A percentile compares a stretch with the other conserved stretches of the same genome.
Evolutionary conservation across 2,329 filamentous ascomycete genomes (phyloP).

Genomic region (Fusarium lyarnte): DNA sequence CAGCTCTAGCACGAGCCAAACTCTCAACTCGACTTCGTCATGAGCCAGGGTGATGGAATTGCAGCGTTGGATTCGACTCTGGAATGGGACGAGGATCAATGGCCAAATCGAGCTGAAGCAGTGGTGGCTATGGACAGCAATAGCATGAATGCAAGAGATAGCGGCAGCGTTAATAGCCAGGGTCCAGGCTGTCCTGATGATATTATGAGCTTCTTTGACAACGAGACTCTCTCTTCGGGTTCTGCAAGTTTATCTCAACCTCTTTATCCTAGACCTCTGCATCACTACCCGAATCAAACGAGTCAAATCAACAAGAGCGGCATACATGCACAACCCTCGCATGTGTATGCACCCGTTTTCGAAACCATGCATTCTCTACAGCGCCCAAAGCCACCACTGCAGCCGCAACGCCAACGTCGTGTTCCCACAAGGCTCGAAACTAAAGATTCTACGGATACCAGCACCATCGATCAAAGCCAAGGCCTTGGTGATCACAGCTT

Average conservation of each 20-base stretch:
- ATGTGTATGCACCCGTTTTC: slow-evolving; percentile 32
- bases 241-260: slow-evolving; percentile 33
- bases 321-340: slow-evolving; percentile 27
- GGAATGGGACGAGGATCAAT: slow-evolving; percentile 33
- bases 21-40: slow-evolving; percentile 33
- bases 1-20: slow-evolving; percentile 26
- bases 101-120: slow-evolving; percentile 21
- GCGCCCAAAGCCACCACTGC: slow-evolving; percentile 24
- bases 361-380: slow-evolving; percentile 30
- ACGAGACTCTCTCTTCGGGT: slow-evolving; percentile 40
- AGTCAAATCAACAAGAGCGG: slow-evolving; percentile 19
- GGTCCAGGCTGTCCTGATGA: slow-evolving; percentile 32
- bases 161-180: slow-evolving; percentile 26
- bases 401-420: slow-evolving; percentile 18
- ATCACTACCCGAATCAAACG: slow-evolving; percentile 27
- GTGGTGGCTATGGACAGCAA: slow-evolving; percentile 23
- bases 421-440: slow-evolving; percentile 26
- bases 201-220: slow-evolving; percentile 43
- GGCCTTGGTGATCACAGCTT: slow-evolving; percentile 37
- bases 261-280: slow-evolving; percentile 31
- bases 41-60: slow-evolving; percentile 40
- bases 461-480: slow-evolving; percentile 11
- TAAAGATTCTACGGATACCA: slow-evolving; percentile 11
- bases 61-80: slow-evolving; percentile 34
- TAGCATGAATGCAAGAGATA: slow-evolving; percentile 23